phyloP scores from a whole-genome alignment of 2,329 filamentous ascomycete genomes.

The Diaporthe destruens region DNA sequence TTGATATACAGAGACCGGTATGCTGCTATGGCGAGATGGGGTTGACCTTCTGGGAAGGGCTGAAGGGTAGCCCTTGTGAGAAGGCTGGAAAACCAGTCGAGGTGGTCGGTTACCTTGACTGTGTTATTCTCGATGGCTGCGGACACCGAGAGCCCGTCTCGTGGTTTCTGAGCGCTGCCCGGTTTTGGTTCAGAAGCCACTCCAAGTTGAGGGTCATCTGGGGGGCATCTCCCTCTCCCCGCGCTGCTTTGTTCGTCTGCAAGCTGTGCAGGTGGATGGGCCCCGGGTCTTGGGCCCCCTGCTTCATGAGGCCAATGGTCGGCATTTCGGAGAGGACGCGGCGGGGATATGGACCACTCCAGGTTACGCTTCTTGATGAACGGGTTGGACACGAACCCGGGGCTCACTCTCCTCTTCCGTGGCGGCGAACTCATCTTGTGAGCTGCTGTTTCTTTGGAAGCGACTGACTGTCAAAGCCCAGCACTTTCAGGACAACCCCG shows the following conservation, averaged over 20 bases:
- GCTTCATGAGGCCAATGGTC: conserved; percentile 40
- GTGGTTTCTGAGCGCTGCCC: neutral
- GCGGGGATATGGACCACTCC: conserved; percentile 51
- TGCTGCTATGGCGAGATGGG: conserved; percentile 51
- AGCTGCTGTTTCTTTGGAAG: conserved; percentile 39
- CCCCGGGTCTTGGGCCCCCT: neutral
- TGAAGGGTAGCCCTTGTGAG: conserved; percentile 49
- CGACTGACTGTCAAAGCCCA: conserved; percentile 47
- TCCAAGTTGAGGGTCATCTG: neutral
- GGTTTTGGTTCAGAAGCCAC: neutral
- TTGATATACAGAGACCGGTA: conserved; percentile 55
- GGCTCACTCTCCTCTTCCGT: conserved; percentile 43
- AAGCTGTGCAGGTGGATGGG: neutral
- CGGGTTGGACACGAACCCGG: conserved; percentile 57
- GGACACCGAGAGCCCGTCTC: conserved; percentile 42
- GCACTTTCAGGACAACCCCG: conserved; percentile 28
- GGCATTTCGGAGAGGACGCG: conserved; percentile 46
- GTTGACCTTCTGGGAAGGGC: conserved; percentile 44
- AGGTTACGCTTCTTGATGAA: conserved; percentile 62
- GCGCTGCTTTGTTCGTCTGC: too few species aligned
- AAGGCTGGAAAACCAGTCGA: conserved; percentile 53
- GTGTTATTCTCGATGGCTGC: conserved; percentile 57
- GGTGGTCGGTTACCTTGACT: conserved; percentile 54
- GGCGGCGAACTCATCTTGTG: conserved; percentile 23
- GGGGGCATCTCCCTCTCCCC: neutral